A percentile compares a stretch with the other conserved stretches of the same genome.
Evolutionary conservation across 345 rosid species (phyloP).

Genomic region (Bruguiera sexangula): DNA sequence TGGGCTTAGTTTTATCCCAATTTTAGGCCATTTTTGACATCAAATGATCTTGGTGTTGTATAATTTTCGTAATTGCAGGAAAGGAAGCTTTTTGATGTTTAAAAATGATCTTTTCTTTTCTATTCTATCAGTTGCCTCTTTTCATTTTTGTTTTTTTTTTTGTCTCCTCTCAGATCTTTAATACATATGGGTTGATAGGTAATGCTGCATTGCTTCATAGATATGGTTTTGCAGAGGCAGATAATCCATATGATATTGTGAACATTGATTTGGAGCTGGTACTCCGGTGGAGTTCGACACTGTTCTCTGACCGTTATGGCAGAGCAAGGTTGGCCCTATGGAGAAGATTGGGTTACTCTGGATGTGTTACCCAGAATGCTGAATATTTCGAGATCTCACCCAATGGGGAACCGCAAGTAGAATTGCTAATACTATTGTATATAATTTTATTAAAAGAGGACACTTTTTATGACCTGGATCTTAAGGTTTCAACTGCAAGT

Average conservation of each 20-base stretch:
- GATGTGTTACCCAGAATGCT: conserved; percentile 55
- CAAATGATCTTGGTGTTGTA: not conserved
- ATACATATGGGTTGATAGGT: conserved; percentile 75
- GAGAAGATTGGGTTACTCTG: conserved; percentile 59
- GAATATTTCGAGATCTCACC: conserved; percentile 80
- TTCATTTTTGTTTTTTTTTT: not conserved
- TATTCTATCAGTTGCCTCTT: not conserved
- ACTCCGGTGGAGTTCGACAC: conserved; percentile 55
- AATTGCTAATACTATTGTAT: conserved; percentile 55
- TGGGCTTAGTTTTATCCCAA: no score
- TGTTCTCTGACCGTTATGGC: conserved; percentile 54
- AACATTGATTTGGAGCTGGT: conserved; percentile 84
- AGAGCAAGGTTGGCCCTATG: conserved; percentile 68
- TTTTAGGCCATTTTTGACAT: no score
- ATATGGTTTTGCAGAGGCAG: conserved; percentile 80
- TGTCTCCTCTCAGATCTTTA: conserved; percentile 50
- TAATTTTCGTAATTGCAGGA: not conserved
- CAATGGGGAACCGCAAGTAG: conserved; percentile 72
- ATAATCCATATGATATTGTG: conserved; percentile 68
- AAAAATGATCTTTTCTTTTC: not conserved
- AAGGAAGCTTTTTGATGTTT: not conserved
- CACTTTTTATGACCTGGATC: conserved; percentile 43
- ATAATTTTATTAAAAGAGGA: conserved; percentile 58
- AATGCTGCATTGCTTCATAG: conserved; percentile 93
- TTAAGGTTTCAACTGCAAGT: conserved; percentile 34